phyloP scores from a whole-genome alignment of 257 asterid species.

The Rauvolfia tetraphylla region DNA sequence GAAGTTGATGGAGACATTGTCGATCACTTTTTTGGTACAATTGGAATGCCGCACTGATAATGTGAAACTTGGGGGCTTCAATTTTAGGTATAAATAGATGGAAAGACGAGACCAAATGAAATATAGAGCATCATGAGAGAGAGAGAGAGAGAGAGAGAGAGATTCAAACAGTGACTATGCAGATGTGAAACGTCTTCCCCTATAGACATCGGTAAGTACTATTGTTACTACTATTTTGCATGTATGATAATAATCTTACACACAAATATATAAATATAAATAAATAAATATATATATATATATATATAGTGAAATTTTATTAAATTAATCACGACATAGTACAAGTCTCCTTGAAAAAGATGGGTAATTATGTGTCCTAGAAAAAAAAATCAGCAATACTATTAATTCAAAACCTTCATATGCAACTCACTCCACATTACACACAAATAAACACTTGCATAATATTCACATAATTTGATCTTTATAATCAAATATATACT shows the following conservation, averaged over 20 bases:
- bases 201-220: neutral
- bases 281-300: too few relatives aligned
- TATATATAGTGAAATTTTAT: too few relatives aligned
- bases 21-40: neutral
- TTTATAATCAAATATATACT: neutral
- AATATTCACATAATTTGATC: neutral
- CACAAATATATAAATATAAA: neutral
- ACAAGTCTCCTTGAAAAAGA: too few relatives aligned
- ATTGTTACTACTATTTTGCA: too few relatives aligned
- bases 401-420: too few relatives aligned
- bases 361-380: too few relatives aligned
- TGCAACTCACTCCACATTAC: too few relatives aligned
- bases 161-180: too few relatives aligned
- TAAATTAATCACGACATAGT: too few relatives aligned
- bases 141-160: neutral
- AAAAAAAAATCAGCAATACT: too few relatives aligned
- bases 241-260: too few relatives aligned
- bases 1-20: conserved; percentile 43
- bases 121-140: conserved; percentile 4
- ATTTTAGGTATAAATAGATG: conserved; percentile 38
- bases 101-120: conserved; percentile 1
- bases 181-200: neutral
- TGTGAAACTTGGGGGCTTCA: conserved; percentile 6
- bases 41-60: conserved; percentile 9
- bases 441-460: too few relatives aligned